phyloP scores from a whole-genome alignment of 345 rosid species.

The Carallia brachiata region DNA sequence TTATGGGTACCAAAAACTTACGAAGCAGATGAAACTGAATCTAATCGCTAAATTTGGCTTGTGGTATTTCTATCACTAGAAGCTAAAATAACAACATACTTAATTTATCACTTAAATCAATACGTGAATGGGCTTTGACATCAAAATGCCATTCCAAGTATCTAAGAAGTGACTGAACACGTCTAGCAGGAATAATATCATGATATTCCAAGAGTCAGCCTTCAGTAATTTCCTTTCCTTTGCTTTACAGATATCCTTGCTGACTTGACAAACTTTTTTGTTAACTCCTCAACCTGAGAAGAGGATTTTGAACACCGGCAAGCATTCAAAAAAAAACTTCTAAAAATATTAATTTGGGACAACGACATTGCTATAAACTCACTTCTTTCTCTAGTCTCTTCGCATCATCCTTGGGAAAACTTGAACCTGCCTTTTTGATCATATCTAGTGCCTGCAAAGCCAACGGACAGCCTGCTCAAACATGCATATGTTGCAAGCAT shows the following conservation, averaged over 20 bases:
- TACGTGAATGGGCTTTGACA: too few relatives aligned
- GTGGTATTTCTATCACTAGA: too few relatives aligned
- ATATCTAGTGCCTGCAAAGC: conserved; percentile 74
- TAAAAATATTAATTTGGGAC: background rate
- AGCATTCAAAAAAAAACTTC: conserved; percentile 4
- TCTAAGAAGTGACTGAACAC: too few relatives aligned
- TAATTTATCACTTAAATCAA: too few relatives aligned
- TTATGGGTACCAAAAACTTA: too few relatives aligned
- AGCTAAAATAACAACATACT: too few relatives aligned
- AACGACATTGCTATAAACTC: conserved; percentile 21
- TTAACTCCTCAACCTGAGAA: conserved; percentile 70
- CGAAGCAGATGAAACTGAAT: too few relatives aligned
- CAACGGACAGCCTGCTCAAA: background rate
- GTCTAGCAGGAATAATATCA: too few relatives aligned
- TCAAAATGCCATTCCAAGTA: too few relatives aligned
- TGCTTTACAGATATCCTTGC: conserved; percentile 83
- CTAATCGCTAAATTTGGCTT: too few relatives aligned
- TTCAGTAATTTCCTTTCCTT: conserved; percentile 75
- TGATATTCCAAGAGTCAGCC: conserved; percentile 38
- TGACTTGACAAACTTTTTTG: conserved; percentile 72
- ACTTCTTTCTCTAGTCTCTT: conserved; percentile 94
- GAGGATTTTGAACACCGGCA: background rate
- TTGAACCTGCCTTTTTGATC: conserved; percentile 69
- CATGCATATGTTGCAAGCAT: background rate
- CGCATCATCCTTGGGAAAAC: conserved; percentile 73